Base-by-base conservation (phyloP, 331 rosid genomes). In the Saraca asoca region DNA sequence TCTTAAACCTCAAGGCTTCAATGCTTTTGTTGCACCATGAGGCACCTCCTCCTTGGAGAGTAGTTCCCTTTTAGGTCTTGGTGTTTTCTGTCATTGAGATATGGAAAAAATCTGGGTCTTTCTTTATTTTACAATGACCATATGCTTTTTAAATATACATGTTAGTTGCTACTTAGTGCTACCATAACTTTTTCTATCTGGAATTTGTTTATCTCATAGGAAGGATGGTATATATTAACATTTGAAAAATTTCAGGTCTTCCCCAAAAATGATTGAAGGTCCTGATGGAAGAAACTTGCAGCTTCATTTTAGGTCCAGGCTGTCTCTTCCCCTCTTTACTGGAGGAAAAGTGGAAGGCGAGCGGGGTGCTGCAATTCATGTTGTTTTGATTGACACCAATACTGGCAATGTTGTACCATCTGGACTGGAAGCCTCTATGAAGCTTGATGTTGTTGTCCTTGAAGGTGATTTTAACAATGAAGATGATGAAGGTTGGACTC, bases 311-410 rank as follows among this genome's bases (percentile, higher is more conserved):
- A 83, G 15, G 91, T 87, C 98, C 60, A 86, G 90, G 70, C 68
- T 92, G 62, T 80, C 96, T 62, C 98, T 92, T 82, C 98, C 98
- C 29, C 81, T 92, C 45, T 92, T 92, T 87, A 92, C 98, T 0
- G 98, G 98, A 64, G 98, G 98, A 78, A 92, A 92, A 76, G 98
- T 92, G 33, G 98, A 92, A 79, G 98, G 98, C 46, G 98, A 89
- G 90, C 98, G 84, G 85, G 98, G 98, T 62, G 98, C 96, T 80
- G 73, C 91, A 45, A 85, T 92, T 73, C 98, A 92, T 73, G 81
- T 87, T 20, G 94, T 92, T 64, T 80, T 92, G 72, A 33, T 83
- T 72, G 98, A 92, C 89, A 74, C 78, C 31, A 83, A 78, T 78
- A 75, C 77, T 61, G 80, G 83, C 17, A 73, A 39, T 46, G 79